Evolutionary conservation across 2,329 filamentous ascomycete species (phyloP), one percentile per base, ranked within the genome.

Genomic region (Cryphonectria radicalis): DNA sequence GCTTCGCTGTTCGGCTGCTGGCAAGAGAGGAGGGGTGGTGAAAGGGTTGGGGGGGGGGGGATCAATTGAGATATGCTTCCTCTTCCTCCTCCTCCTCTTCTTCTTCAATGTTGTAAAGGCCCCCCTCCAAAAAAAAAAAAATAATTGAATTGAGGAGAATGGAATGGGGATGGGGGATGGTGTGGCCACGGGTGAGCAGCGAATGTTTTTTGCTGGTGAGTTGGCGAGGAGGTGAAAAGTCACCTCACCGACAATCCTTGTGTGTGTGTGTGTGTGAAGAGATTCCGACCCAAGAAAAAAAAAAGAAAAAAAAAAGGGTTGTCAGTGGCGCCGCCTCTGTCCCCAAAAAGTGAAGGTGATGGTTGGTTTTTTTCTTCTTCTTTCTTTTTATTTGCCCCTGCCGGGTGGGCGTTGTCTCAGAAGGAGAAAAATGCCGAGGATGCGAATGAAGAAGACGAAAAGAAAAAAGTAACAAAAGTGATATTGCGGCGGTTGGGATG

Each of bases 401-500:
- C 4, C 37, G 62, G 62, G 40, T 19, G 32, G 40, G 22, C n/a
- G 40, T 13, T 42, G 62, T 63, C 62, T 63, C 62, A 46, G 62
- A 63, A 42, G 28, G 13, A 43, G 25, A 13, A 57, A 17, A 17
- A 17, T 55, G 55, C 55, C 55, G 55, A 32, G 55, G 55, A 59
- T 19, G 25, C 13, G 35, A 63, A 63, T 2, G 35, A 42, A 60
- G 28, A 32, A 60, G 57, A 37, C n/a, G n/a, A 40, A 35, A 17
- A 17, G 4, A 11, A 40, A 40, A 11, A 59, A 63, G 40, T 40
- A n/a, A 63, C 42, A 63, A 42, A 40, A 6, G 22, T 42, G 28
- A 59, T 64, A 46, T 64, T 64, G 32, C 8, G 59, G 59, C 59
- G 59, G 59, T 62, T 62, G 59, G 59, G 59, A 62, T 64, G 62